Conservation (phyloP, 352 stramenopile species). For the Phytophthora sp. region DNA sequence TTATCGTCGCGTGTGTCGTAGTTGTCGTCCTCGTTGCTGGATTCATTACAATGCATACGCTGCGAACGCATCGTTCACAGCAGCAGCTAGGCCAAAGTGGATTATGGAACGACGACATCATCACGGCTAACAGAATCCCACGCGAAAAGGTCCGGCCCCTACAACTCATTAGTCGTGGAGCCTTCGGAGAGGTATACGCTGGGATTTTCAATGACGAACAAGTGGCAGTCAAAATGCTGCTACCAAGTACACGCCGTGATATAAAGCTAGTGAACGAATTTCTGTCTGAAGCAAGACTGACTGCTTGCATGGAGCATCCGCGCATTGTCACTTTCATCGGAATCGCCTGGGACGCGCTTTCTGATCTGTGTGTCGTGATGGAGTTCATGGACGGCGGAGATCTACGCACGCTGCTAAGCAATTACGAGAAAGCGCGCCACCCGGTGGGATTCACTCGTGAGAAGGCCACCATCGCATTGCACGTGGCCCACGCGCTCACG, state of each 20-base stretch:
- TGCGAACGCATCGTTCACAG: background rate
- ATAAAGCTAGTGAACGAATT: constrained; percentile 18
- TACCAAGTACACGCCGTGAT: constrained; percentile 12
- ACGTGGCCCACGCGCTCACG: constrained; percentile 36
- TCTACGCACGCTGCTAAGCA: background rate
- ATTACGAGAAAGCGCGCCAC: constrained; percentile 1
- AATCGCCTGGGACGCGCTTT: constrained; percentile 14
- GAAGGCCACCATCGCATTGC: constrained; percentile 28
- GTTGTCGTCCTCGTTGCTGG: background rate
- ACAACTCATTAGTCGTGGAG: constrained; percentile 5
- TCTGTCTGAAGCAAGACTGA: constrained; percentile 9
- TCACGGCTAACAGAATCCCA: constrained; percentile 10
- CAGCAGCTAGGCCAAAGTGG: background rate
- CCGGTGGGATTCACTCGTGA: background rate
- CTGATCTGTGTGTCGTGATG: constrained; percentile 14
- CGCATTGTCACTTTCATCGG: constrained; percentile 8
- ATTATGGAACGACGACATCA: constrained; percentile 13
- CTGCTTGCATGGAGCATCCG: constrained; percentile 8
- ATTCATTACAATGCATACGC: too few relatives aligned
- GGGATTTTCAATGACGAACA: constrained; percentile 1
- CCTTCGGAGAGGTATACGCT: constrained; percentile 12
- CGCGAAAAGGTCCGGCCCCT: constrained; percentile 9
- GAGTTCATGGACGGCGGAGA: constrained; percentile 18
- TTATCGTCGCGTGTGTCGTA: background rate
- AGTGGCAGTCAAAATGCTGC: constrained; percentile 15